phyloP scores from a whole-genome alignment of 306 rosid species.

The Dalbergia cultrata region DNA sequence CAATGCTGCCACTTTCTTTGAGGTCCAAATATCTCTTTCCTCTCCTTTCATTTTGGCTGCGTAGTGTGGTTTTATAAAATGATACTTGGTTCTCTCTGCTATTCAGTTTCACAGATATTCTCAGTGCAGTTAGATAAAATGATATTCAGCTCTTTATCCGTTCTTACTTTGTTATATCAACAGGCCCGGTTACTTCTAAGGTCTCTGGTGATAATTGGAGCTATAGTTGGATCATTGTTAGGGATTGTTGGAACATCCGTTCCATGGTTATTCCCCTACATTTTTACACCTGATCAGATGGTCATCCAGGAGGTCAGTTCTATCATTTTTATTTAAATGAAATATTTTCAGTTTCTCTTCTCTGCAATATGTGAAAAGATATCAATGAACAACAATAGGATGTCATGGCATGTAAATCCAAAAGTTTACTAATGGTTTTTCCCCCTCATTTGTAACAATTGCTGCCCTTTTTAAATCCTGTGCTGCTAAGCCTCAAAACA shows the following conservation, averaged over 20 bases:
- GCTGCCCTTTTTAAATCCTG: no score
- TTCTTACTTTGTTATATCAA: constrained; percentile 35
- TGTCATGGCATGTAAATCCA: no score
- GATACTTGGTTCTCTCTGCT: constrained; percentile 19
- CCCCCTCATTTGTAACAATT: no score
- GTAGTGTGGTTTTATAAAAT: constrained; percentile 18
- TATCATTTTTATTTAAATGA: constrained; percentile 22
- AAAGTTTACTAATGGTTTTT: no score
- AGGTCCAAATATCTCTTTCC: neutral
- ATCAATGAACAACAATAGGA: neutral
- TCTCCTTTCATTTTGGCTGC: neutral
- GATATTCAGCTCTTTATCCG: neutral
- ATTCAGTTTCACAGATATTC: neutral
- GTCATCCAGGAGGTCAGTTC: constrained; percentile 78
- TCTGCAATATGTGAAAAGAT: neutral
- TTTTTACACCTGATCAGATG: constrained; percentile 80
- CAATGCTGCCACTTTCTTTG: neutral
- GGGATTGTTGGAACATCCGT: constrained; percentile 81
- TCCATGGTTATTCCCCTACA: constrained; percentile 80
- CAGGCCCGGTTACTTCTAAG: constrained; percentile 82
- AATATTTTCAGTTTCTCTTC: neutral
- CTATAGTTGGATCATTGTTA: constrained; percentile 64
- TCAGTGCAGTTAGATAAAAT: neutral
- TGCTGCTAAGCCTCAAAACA: no score
- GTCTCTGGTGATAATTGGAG: constrained; percentile 81